Evolutionary conservation across 2,329 filamentous ascomycete genomes (phyloP).

Genomic region (Exophiala xenobiotica): DNA sequence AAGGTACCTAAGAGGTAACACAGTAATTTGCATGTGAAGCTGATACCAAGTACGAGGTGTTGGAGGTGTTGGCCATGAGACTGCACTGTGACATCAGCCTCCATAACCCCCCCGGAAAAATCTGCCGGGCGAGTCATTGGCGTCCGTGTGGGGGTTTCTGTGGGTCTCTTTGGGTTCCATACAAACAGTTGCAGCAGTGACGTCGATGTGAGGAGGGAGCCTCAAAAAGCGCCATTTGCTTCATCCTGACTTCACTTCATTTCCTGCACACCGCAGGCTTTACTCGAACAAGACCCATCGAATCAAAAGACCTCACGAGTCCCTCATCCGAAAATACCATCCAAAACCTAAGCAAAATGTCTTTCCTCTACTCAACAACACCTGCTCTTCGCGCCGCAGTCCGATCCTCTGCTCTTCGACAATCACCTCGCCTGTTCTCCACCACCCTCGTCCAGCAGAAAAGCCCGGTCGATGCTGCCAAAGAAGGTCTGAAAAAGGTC

Average conservation of each 20-base stretch:
- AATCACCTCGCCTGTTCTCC: slow-evolving; percentile 46
- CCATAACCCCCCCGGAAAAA: slow-evolving; percentile 6
- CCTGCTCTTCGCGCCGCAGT: slow-evolving; percentile 32
- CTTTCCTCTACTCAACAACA: slow-evolving; percentile 37
- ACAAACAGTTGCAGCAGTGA: slow-evolving; percentile 11
- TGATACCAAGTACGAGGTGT: no score
- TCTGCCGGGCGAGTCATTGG: slow-evolving; percentile 7
- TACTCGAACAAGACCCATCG: no score
- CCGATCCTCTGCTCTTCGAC: slow-evolving; percentile 18
- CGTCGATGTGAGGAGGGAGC: slow-evolving; percentile 6
- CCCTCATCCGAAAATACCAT: not conserved
- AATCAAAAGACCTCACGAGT: no score
- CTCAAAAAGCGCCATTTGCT: not conserved
- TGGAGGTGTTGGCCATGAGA: no score
- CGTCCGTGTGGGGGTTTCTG: slow-evolving; percentile 10
- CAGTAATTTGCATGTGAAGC: no score
- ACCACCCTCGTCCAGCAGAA: slow-evolving; percentile 52
- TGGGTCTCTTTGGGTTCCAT: not conserved
- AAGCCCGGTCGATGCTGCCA: slow-evolving; percentile 54
- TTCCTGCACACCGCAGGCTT: not conserved
- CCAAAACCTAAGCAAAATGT: slow-evolving; percentile 33
- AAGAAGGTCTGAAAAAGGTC: slow-evolving; percentile 58
- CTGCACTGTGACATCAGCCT: slow-evolving; percentile 23
- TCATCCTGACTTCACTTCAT: not conserved
- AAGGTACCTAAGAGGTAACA: no score